Evolutionary conservation across 768 basidiomycete species (phyloP).

Genomic region (Hericium erinaceus): DNA sequence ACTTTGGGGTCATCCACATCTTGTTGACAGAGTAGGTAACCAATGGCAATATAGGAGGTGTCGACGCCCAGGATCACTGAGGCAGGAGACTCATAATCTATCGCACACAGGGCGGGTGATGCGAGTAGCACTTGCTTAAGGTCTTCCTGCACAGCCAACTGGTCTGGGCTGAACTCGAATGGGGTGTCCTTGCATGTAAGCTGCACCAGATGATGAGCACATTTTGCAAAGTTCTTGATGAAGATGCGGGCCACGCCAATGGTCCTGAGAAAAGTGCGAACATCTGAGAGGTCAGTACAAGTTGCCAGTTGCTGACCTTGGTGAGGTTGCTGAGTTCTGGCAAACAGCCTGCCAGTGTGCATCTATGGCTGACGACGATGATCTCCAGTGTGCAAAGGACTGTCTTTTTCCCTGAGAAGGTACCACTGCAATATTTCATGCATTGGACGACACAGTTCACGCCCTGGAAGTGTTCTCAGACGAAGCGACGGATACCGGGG

Average conservation of each 20-base stretch:
- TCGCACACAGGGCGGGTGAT: not conserved
- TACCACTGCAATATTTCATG: conserved; percentile 28
- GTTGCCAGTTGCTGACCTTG: conserved; percentile 20
- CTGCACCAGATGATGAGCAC: conserved; percentile 9
- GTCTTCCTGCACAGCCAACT: conserved; percentile 7
- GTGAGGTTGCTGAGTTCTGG: conserved; percentile 19
- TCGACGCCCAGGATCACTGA: conserved; percentile 18
- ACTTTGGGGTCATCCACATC: conserved; percentile 8
- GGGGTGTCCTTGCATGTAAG: conserved; percentile 15
- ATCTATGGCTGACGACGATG: conserved; percentile 28
- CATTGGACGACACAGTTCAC: conserved; percentile 28
- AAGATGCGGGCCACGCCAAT: conserved; percentile 14
- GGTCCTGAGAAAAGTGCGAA: conserved; percentile 19
- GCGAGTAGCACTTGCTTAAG: conserved; percentile 12
- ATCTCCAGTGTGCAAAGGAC: conserved; percentile 20
- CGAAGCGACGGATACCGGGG: conserved; percentile 25
- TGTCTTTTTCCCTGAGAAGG: conserved; percentile 28
- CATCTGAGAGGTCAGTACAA: conserved; percentile 11
- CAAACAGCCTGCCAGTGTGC: conserved; percentile 24
- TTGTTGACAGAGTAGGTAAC: conserved; percentile 21
- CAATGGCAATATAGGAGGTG: conserved; percentile 17
- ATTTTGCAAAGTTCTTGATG: conserved; percentile 17
- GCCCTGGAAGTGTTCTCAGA: conserved; percentile 30
- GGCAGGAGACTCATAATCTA: conserved; percentile 15
- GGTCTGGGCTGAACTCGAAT: conserved; percentile 13